Base-by-base conservation (phyloP, 106 monocot genomes). In the Dendrobium nobile region DNA sequence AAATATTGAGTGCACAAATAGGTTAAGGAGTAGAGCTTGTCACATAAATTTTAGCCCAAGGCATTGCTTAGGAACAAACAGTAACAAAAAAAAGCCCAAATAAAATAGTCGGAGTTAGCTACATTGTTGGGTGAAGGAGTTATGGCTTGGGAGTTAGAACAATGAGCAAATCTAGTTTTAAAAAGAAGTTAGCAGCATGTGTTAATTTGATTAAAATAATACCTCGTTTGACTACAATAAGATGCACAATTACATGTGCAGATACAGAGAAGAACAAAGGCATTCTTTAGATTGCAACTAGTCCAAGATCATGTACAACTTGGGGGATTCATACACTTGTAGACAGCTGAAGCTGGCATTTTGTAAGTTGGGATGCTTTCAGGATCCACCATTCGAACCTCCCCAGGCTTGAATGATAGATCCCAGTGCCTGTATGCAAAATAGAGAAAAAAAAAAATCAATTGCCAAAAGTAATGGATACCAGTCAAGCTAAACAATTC, bases 321-420 rank as follows among this genome's bases (percentile, higher is more conserved):
- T 75, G 96, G 96, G 41, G 96, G 96, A 28, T 96, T 96, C 75
- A 43, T 48, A 81, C 96, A 96, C 84, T 91, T 93, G 73, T 86
- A 96, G 40, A 96, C 85, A 78, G 82, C 85, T 48, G 96, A 93
- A 64, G 89, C 79, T 24, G 91, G 93, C 79, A 87, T 88, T 82
- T 91, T 96, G 81, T 93, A 91, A 0, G 56, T 68, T 6, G 89
- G 91, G 67, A 93, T 88, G 78, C 89, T 93, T 55, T 79, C 51
- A 0, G 89, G 88, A 83, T 96, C 93, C 13, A 96, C 88, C 19
- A 81, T 24, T 54, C 93, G 78, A n/a, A 96, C 91, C 79, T 96
- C 93, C 28, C 95, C 95, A 6, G 95, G 95, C 64, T 78, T 61
- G 72, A 93, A 96, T 45, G 65, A 85, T 37, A 96, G 79, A 18